A percentile compares a stretch with the other conserved stretches of the same genome.
Conservation (phyloP, 805 yeast genomes). For the Kuraishia cidri region DNA sequence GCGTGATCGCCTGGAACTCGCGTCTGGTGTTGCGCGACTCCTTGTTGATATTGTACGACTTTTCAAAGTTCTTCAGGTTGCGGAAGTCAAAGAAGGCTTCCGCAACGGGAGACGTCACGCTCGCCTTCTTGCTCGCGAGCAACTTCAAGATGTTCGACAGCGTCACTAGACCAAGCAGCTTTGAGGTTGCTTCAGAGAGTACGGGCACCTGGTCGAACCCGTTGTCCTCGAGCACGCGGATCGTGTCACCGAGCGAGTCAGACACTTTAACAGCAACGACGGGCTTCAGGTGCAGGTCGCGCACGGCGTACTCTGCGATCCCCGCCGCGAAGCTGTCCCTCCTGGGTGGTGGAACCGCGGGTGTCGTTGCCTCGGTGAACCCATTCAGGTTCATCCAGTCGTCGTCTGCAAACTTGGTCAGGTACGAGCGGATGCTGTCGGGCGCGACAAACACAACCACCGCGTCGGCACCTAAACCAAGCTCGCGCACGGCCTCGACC, state of each 20-base stretch:
- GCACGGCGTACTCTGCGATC: conserved; percentile 38
- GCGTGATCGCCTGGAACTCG: conserved; percentile 57
- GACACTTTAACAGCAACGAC: conserved; percentile 63
- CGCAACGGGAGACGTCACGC: conserved; percentile 44
- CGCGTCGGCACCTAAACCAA: conserved; percentile 60
- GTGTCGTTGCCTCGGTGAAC: conserved; percentile 24
- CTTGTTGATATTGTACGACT: conserved; percentile 53
- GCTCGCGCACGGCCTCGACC: conserved; percentile 54
- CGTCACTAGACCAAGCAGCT: conserved; percentile 69
- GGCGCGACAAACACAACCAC: conserved; percentile 77
- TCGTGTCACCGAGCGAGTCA: conserved; percentile 55
- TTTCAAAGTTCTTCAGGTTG: conserved; percentile 57
- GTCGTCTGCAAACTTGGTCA: conserved; percentile 82
- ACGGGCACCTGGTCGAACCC: conserved; percentile 87
- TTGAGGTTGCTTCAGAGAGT: conserved; percentile 40
- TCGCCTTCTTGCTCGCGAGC: conserved; percentile 51
- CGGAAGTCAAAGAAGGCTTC: conserved; percentile 68
- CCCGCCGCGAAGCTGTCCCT: conserved; percentile 28
- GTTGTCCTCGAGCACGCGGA: conserved; percentile 60
- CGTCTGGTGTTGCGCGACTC: conserved; percentile 49
- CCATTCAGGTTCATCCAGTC: conserved; percentile 84
- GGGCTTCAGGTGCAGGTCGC: conserved; percentile 67
- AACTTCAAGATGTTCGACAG: conserved; percentile 62
- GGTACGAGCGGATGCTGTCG: conserved; percentile 78
- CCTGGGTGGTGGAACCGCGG: neutral